These are phyloP conservation scores for Hanseniaspora gamundiae DNA, from an alignment of 1,139 yeast species.

Conservation along the genomic window DNA sequence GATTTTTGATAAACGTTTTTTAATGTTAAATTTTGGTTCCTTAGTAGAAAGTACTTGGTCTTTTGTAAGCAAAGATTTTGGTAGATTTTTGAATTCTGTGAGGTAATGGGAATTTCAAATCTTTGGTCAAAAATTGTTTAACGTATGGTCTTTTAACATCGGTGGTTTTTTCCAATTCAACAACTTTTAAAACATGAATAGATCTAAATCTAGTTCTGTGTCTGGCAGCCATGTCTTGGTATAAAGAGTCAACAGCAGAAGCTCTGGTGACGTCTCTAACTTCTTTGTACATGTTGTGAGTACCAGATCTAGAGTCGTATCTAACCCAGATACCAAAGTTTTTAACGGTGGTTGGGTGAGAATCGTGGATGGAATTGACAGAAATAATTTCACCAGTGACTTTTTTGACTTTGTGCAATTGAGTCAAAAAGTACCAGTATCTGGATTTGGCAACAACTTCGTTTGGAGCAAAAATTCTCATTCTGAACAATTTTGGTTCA, in stretches of 20 bases:
- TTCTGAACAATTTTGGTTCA: conserved; percentile 99
- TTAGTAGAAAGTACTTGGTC: conserved; percentile 96
- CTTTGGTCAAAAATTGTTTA: conserved; percentile 92
- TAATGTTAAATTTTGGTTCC: conserved; percentile 7
- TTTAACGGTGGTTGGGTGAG: conserved; percentile 98
- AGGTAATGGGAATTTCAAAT: conserved; percentile 99
- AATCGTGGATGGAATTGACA: conserved; percentile 81
- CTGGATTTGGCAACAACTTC: conserved; percentile 99
- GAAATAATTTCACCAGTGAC: conserved; percentile 99
- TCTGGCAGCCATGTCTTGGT: conserved; percentile 99
- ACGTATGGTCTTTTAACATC: conserved; percentile 99
- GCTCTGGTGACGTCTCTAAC: conserved; percentile 99
- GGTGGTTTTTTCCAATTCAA: conserved; percentile 93
- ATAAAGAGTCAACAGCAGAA: conserved; percentile 96
- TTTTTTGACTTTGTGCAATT: conserved; percentile 98
- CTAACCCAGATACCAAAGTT: conserved; percentile 99
- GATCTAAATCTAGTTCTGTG: conserved; percentile 99
- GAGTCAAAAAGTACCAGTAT: conserved; percentile 99
- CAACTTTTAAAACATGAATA: conserved; percentile 97
- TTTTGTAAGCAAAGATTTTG: conserved; percentile 80
- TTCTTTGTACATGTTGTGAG: conserved; percentile 99
- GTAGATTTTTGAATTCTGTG: conserved; percentile 94
- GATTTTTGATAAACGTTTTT: too few relatives aligned
- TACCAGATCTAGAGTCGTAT: conserved; percentile 99
- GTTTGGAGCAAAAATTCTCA: conserved; percentile 99